Evolutionary conservation across 2,329 filamentous ascomycete genomes (phyloP).

Genomic region (Diaporthe nobilis): DNA sequence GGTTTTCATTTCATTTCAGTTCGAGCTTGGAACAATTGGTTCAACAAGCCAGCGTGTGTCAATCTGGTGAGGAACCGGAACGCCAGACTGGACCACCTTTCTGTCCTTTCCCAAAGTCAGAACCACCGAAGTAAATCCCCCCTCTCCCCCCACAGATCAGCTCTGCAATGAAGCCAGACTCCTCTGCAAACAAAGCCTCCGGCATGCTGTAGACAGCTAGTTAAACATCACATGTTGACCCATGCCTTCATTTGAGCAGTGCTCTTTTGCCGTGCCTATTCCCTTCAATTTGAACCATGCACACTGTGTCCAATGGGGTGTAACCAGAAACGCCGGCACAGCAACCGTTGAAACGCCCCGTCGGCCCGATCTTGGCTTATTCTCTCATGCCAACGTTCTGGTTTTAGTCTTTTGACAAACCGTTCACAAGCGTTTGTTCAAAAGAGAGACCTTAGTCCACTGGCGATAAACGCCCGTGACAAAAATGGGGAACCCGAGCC

Average conservation of each 20-base stretch:
- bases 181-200: not conserved
- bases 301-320: not conserved
- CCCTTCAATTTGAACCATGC: constrained; percentile 3
- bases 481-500: not conserved
- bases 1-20: constrained; percentile 13
- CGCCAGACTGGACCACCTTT: constrained; percentile 4
- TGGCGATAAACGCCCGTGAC: not conserved
- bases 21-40: constrained; percentile 25
- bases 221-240: not conserved
- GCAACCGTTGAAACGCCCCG: constrained; percentile 22
- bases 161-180: constrained; percentile 9
- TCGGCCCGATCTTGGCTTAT: not conserved
- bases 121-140: not conserved
- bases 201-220: not conserved
- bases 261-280: not conserved
- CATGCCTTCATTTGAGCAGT: not conserved
- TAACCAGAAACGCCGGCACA: constrained; percentile 16
- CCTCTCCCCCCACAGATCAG: not conserved
- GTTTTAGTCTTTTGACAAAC: constrained; percentile 18
- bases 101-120: not conserved
- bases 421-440: constrained; percentile 4
- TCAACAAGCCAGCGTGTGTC: constrained; percentile 29
- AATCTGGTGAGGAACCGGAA: constrained; percentile 23
- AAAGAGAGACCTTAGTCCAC: constrained; percentile 19
- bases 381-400: constrained; percentile 4